Evolutionary conservation across 2,329 filamentous ascomycete species (phyloP).

Genomic region (Exophiala xenobiotica): DNA sequence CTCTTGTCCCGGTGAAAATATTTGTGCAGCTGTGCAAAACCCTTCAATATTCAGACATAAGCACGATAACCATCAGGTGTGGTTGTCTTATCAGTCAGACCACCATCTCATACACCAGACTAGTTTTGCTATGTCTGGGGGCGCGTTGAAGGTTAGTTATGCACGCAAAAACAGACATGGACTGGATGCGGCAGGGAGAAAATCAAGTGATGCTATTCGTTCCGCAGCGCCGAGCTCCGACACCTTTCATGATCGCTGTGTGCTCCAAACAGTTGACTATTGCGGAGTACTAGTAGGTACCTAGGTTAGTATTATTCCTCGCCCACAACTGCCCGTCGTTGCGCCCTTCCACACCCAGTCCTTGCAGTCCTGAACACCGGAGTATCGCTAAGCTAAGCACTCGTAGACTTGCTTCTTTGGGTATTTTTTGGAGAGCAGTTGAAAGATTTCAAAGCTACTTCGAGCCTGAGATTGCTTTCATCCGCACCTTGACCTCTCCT

Average conservation of each 20-base stretch:
- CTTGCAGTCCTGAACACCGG: neutral
- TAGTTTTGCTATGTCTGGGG: neutral
- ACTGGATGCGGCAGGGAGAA: neutral
- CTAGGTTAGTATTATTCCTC: no score
- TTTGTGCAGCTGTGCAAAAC: no score
- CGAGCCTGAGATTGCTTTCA: neutral
- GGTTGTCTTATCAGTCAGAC: neutral
- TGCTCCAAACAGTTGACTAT: no score
- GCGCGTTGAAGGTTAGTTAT: neutral
- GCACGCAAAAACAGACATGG: neutral
- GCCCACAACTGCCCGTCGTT: no score
- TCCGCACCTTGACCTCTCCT: neutral
- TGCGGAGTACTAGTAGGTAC: no score
- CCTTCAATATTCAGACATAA: neutral
- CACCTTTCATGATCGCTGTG: neutral
- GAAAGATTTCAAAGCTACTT: neutral
- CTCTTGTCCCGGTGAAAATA: no score
- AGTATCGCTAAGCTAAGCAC: no score
- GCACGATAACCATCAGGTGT: neutral
- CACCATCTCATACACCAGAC: neutral
- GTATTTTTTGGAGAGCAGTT: neutral
- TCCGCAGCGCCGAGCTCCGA: slow-evolving; percentile 2
- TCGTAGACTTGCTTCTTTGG: slow-evolving; percentile 1
- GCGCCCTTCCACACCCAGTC: neutral
- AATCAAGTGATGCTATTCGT: neutral